phyloP scores from a whole-genome alignment of 2,329 filamentous ascomycete genomes.

The Beauveria sp. region DNA sequence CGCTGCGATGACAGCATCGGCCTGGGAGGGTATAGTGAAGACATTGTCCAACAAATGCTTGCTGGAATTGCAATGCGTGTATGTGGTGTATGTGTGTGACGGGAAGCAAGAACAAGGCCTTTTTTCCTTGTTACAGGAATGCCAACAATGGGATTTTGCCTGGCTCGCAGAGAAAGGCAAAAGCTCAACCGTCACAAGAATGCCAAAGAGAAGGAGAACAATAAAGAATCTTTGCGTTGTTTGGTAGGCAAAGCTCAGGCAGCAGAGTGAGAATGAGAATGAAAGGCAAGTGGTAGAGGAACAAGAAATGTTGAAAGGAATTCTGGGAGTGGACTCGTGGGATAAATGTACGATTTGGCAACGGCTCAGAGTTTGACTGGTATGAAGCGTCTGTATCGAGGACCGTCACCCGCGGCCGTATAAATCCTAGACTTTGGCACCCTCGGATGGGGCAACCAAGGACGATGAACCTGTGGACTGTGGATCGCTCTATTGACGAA shows the following conservation, averaged over 20 bases:
- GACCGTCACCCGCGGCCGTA: constrained; percentile 25
- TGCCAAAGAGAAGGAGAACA: constrained; percentile 5
- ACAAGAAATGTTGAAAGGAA: constrained; percentile 38
- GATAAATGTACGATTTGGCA: constrained; percentile 33
- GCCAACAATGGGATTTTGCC: constrained; percentile 8
- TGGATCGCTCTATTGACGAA: constrained; percentile 11
- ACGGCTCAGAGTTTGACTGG: constrained; percentile 28
- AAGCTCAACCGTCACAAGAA: neutral
- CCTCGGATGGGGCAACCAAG: constrained; percentile 19
- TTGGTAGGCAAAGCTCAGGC: neutral
- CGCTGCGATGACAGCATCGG: constrained; percentile 44
- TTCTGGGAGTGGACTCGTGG: constrained; percentile 36
- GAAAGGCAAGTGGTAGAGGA: constrained; percentile 27
- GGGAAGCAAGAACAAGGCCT: neutral
- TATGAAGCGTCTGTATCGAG: constrained; percentile 26
- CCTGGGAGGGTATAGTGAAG: constrained; percentile 34
- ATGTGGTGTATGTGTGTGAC: neutral
- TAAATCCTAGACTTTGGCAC: constrained; percentile 30
- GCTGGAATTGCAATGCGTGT: constrained; percentile 14
- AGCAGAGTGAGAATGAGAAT: constrained; percentile 11
- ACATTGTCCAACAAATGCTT: constrained; percentile 20
- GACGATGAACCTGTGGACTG: constrained; percentile 16
- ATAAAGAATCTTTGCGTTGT: neutral
- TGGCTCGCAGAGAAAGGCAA: constrained; percentile 5
- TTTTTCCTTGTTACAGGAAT: constrained; percentile 10